Conservation (phyloP, 768 basidiomycete species). For the Pisolithus orientalis region DNA sequence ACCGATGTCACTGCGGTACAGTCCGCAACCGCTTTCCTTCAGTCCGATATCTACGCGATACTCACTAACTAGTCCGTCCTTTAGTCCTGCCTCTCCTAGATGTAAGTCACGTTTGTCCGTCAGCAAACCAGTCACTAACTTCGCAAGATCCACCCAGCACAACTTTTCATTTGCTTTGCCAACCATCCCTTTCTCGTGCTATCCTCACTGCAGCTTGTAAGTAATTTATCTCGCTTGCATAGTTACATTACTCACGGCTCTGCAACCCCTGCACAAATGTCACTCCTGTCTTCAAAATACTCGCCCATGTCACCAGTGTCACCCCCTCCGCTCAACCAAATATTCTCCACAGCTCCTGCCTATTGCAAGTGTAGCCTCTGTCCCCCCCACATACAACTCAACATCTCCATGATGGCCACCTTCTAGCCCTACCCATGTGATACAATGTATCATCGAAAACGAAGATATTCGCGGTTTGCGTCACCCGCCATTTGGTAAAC, state of each 20-base stretch:
- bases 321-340: conserved; percentile 75
- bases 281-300: no score
- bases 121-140: conserved; percentile 1
- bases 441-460: no score
- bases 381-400: conserved; percentile 84
- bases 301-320: conserved; percentile 73
- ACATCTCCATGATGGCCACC: conserved; percentile 83
- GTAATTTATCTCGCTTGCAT: conserved; percentile 19
- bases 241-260: no score
- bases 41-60: conserved; percentile 86
- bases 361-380: conserved; percentile 78
- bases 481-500: no score
- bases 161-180: conserved; percentile 29
- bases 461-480: no score
- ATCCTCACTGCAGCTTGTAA: conserved; percentile 48
- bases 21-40: conserved; percentile 86
- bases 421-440: conserved; percentile 59
- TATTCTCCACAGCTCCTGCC: conserved; percentile 68
- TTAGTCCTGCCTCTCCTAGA: conserved; percentile 83
- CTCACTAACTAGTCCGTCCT: conserved; percentile 85
- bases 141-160: conserved; percentile 71
- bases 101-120: not conserved
- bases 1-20: conserved; percentile 78
- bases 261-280: no score
- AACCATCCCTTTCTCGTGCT: conserved; percentile 4